Evolutionary conservation across 2,329 filamentous ascomycete genomes (phyloP).

Genomic region (Acrocalymma vagum): DNA sequence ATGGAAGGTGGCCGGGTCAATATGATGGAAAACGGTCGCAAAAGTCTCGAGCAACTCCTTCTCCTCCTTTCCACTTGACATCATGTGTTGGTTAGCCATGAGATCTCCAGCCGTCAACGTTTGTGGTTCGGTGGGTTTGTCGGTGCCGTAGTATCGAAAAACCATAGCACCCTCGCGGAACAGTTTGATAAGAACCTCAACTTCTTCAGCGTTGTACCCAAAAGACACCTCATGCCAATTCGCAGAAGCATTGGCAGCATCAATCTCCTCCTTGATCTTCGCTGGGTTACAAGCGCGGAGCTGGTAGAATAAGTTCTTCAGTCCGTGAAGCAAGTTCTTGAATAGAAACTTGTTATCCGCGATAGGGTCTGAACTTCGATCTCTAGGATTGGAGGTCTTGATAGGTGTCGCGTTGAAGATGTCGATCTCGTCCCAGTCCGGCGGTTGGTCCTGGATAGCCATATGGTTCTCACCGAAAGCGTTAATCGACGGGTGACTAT

Average conservation of each 20-base stretch:
- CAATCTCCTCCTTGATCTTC: constrained; percentile 66
- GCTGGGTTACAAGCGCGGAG: constrained; percentile 85
- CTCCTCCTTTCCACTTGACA: constrained; percentile 92
- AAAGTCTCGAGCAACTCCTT: constrained; percentile 98
- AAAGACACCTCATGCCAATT: constrained; percentile 97
- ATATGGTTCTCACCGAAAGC: constrained; percentile 80
- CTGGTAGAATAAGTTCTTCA: constrained; percentile 97
- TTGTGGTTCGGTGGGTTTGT: constrained; percentile 78
- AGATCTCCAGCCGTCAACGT: constrained; percentile 88
- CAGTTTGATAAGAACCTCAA: constrained; percentile 93
- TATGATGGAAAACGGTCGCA: constrained; percentile 97
- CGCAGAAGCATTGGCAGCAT: constrained; percentile 78
- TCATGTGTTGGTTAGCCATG: constrained; percentile 93
- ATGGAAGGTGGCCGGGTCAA: constrained; percentile 97
- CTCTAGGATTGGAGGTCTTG: constrained; percentile 90
- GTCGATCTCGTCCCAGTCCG: constrained; percentile 98
- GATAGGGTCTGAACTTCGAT: constrained; percentile 88
- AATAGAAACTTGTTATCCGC: constrained; percentile 98
- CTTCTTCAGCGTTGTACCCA: constrained; percentile 96
- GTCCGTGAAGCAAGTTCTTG: constrained; percentile 91
- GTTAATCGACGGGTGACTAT: constrained; percentile 71
- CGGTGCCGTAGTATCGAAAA: constrained; percentile 95
- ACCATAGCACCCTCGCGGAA: constrained; percentile 97
- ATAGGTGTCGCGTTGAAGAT: constrained; percentile 97
- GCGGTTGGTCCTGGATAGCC: constrained; percentile 79